Evolutionary conservation across 805 yeast species (phyloP).

Genomic region (Candida namnaoensis): DNA sequence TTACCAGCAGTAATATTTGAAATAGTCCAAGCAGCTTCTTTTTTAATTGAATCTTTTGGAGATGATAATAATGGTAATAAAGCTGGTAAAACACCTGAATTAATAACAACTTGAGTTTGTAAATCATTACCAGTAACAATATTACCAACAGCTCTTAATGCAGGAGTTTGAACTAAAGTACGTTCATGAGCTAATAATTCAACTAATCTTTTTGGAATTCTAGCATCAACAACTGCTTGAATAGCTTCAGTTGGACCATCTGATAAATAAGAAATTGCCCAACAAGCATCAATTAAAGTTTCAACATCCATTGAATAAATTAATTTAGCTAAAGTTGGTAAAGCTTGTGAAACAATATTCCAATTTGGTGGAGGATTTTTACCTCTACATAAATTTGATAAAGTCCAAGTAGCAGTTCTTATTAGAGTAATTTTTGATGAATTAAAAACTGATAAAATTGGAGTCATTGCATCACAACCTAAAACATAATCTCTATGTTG

Average conservation of each 20-base stretch:
- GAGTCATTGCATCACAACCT: constrained; percentile 79
- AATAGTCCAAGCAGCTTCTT: constrained; percentile 98
- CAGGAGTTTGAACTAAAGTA: constrained; percentile 90
- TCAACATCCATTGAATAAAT: constrained; percentile 88
- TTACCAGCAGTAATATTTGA: constrained; percentile 98
- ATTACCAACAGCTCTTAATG: constrained; percentile 94
- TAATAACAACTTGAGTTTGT: constrained; percentile 92
- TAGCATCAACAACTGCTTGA: constrained; percentile 93
- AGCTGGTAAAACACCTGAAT: constrained; percentile 86
- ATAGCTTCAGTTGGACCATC: constrained; percentile 92
- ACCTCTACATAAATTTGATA: constrained; percentile 94
- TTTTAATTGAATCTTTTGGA: constrained; percentile 85
- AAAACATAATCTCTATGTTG: constrained; percentile 85
- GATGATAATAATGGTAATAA: constrained; percentile 72
- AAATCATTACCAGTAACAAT: constrained; percentile 95
- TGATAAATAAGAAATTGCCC: constrained; percentile 94
- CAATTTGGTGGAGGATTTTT: constrained; percentile 95
- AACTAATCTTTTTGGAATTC: constrained; percentile 90
- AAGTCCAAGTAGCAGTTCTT: constrained; percentile 97
- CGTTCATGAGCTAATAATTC: constrained; percentile 82
- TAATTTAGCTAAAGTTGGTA: constrained; percentile 87
- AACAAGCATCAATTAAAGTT: constrained; percentile 93
- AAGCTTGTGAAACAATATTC: constrained; percentile 75
- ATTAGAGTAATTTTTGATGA: constrained; percentile 81
- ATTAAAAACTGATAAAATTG: constrained; percentile 71